Base-by-base conservation (phyloP, 139 green algal species). In the Chlamydomonas urium region DNA sequence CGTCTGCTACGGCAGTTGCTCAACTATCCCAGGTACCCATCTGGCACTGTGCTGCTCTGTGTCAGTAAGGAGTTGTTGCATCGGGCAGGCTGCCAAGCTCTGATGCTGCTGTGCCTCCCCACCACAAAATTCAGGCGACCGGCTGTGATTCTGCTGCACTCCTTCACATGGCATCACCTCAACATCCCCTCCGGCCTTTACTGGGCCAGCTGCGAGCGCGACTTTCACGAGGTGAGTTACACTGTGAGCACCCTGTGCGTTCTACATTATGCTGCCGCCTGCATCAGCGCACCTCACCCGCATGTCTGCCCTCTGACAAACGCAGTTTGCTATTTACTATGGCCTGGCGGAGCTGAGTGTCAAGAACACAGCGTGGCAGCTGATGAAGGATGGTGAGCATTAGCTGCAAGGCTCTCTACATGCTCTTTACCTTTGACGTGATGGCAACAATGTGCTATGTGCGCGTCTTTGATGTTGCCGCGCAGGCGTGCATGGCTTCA, bases 1-100 rank as follows among this genome's bases (percentile, higher is more conserved):
- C 74, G 74, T 14, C 67, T 85, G 5, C 38, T 85, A 19, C 71
- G 79, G n/a, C 81, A 81, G 74, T 66, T 85, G 38, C 47, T 85
- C 10, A 37, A 47, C 3, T 76, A 75, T 33, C 79, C 71, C 62
- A 28, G 69, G 26, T 23, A 38, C 6, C 79, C 79, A 45, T n/a
- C n/a, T n/a, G n/a, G n/a, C n/a, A n/a, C n/a, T n/a, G n/a, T n/a
- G n/a, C n/a, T n/a, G n/a, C n/a, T n/a, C n/a, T n/a, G n/a, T n/a
- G n/a, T n/a, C n/a, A n/a, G n/a, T n/a, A n/a, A n/a, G n/a, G n/a
- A n/a, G n/a, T n/a, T n/a, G n/a, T n/a, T n/a, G n/a, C n/a, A n/a
- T n/a, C n/a, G n/a, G n/a, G n/a, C n/a, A n/a, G n/a, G n/a, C n/a
- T n/a, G n/a, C n/a, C n/a, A n/a, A n/a, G n/a, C n/a, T n/a, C n/a